Base-by-base conservation (phyloP, 352 stramenopile genomes). In the Globisporangium mamillatum region DNA sequence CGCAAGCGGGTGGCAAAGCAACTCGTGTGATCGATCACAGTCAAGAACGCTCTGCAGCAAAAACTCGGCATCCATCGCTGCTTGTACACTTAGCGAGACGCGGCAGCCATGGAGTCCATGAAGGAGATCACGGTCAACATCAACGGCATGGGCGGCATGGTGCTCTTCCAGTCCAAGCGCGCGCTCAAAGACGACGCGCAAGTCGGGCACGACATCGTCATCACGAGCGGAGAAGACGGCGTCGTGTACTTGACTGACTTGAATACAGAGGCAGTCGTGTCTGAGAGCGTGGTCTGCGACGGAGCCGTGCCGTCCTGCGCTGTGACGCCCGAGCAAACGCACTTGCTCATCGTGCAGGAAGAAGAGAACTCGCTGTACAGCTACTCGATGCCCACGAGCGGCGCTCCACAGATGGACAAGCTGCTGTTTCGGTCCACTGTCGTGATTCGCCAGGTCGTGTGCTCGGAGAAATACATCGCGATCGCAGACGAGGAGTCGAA, bases 171-270 rank as follows among this genome's bases (percentile, higher is more conserved):
- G 44, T 71, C 75, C 16, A 46, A 61, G 9, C 66, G 56, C 20
- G 66, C 81, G 2, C 69, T 89, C 50, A 73, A 77, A 22, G 76
- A 81, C 65, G 64, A 57, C 7, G 16, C 55, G 29, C 64, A 58
- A n/a, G n/a, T 29, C 3, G 68, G 67, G 0, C 72, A 81, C 58
- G 86, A 93, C 63, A 76, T 93, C 53, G 80, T 88, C 44, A 76
- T 87, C 67, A 93, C 88, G 2, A 91, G 76, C 60, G 86, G 88
- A 59, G 88, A 95, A 66, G 88, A 95, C 63, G 88, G 88, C 65
- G 76, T 91, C n/a, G 69, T 95, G 66, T 89, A 81, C 73, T 77
- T 93, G 41, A 90, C 87, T 14, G 82, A 95, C 67, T 61, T 93
- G 41, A 62, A 66, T 12, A 80, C 79, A 1, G 80, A 93, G 64